These are phyloP conservation scores for Inonotus obliquus DNA, from an alignment of 1,284 basidiomycete species.

Conservation along the genomic window DNA sequence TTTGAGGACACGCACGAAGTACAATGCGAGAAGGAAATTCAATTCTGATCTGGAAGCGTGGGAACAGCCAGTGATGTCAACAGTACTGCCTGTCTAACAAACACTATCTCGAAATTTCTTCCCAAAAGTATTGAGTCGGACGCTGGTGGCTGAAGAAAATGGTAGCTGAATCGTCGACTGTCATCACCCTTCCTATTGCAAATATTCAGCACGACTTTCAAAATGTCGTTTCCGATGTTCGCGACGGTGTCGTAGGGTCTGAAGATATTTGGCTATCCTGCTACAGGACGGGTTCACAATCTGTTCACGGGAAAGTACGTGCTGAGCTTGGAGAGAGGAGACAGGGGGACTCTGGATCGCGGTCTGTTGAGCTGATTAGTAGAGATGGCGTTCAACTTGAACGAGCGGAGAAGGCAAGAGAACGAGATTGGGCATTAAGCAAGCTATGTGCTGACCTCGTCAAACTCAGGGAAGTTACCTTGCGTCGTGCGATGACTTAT, in stretches of 20 bases:
- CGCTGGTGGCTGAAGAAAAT: background rate
- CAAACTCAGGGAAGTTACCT: constrained; percentile 21
- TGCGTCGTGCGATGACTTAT: constrained; percentile 32
- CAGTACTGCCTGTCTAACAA: background rate
- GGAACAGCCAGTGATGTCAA: background rate
- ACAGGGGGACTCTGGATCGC: background rate
- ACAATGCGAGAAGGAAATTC: no score
- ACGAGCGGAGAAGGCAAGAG: background rate
- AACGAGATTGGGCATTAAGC: background rate
- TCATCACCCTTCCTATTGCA: constrained; percentile 41
- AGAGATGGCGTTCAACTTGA: constrained; percentile 11
- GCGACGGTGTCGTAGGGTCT: constrained; percentile 45
- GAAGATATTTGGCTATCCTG: constrained; percentile 73
- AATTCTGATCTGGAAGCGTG: background rate
- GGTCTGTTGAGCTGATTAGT: constrained; percentile 2
- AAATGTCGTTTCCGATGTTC: constrained; percentile 55
- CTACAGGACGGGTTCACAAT: constrained; percentile 49
- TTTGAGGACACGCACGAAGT: background rate
- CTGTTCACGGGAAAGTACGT: constrained; percentile 56
- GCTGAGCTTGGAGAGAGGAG: constrained; percentile 42
- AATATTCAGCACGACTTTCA: constrained; percentile 61
- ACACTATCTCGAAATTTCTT: background rate
- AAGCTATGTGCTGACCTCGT: background rate
- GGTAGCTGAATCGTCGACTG: background rate
- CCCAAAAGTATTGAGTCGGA: background rate